Base-by-base conservation (phyloP, 2,329 filamentous ascomycete genomes). In the Fusarium musae region DNA sequence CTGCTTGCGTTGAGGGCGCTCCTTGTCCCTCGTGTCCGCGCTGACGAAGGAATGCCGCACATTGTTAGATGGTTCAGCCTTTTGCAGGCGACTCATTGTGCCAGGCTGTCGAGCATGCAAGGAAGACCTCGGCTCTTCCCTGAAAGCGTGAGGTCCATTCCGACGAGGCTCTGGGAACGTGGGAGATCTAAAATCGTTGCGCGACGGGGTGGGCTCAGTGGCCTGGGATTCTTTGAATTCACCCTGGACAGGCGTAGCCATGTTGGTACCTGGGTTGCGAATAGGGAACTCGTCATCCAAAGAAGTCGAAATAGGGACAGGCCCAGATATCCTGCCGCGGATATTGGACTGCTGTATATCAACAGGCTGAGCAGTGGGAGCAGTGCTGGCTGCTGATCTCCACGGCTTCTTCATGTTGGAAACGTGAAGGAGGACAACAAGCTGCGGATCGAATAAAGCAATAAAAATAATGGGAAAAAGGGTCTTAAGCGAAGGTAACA, bases 291-390 rank as follows among this genome's bases (percentile, higher is more conserved):
- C 88, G 69, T 89, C 87, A 65, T 88, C 87, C 44, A 83, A 72
- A 12, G 82, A 77, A 63, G 80, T 82, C 23, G 82, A 79, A 28
- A 91, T 87, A 4, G 89, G 89, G 53, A 91, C 91, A 19, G 90
- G 90, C 11, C 84, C 85, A 36, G 89, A 91, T 69, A 91, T 91
- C 73, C 86, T 88, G 69, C 89, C 89, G 43, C 89, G 87, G 69
- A 91, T 63, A 30, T 49, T 87, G 39, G 86, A 86, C 73, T 84
- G 82, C 72, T 83, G 82, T 71, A 82, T 67, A 52, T 72, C 70
- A 43, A 73, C 68, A 52, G 77, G 72, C 61, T 71, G 75, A 64
- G 65, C 61, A 68, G 60, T 66, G 23, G 70, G 65, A 36, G 69
- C 82, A 73, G 82, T 76, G 75, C 77, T 82, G 59, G 86, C 78